These are phyloP conservation scores for Emmonsiellopsis sp. DNA, from an alignment of 2,329 filamentous ascomycete genomes.

Conservation along the genomic window DNA sequence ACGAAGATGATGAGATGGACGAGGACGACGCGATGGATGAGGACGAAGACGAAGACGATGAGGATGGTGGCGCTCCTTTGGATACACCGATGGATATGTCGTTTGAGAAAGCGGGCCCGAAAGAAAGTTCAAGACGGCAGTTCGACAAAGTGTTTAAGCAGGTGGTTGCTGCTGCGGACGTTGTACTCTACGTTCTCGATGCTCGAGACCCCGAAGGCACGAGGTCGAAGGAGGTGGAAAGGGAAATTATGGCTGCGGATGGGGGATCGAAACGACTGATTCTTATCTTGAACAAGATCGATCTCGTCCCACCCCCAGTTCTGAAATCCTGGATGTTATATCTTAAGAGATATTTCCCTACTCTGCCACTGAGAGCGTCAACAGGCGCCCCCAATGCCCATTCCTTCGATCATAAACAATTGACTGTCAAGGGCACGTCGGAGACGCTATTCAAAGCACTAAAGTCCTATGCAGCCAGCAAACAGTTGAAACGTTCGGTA, in stretches of 20 bases:
- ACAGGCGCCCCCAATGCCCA: slow-evolving; percentile 75
- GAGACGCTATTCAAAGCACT: slow-evolving; percentile 78
- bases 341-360: slow-evolving; percentile 83
- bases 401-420: slow-evolving; percentile 83
- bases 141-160: slow-evolving; percentile 96
- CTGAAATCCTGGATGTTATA: slow-evolving; percentile 78
- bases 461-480: slow-evolving; percentile 75
- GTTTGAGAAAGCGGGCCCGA: slow-evolving; percentile 28
- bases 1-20: slow-evolving; percentile 43
- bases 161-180: slow-evolving; percentile 80
- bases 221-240: slow-evolving; percentile 81
- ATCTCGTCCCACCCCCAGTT: slow-evolving; percentile 72
- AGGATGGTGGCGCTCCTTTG: slow-evolving; percentile 42
- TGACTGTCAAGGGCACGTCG: slow-evolving; percentile 79
- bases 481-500: slow-evolving; percentile 79
- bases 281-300: slow-evolving; percentile 90
- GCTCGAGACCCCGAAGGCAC: slow-evolving; percentile 87
- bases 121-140: slow-evolving; percentile 66
- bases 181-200: slow-evolving; percentile 86
- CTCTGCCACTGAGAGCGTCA: slow-evolving; percentile 77
- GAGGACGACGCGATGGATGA: slow-evolving; percentile 42
- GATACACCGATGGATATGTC: slow-evolving; percentile 40
- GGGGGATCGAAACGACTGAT: slow-evolving; percentile 79
- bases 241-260: slow-evolving; percentile 81
- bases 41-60: slow-evolving; percentile 37